Percentiles rank a stretch among this genome's conserved stretches.
Evolutionary conservation across 2,329 filamentous ascomycete species (phyloP).

Genomic region (Fusarium metavorans): DNA sequence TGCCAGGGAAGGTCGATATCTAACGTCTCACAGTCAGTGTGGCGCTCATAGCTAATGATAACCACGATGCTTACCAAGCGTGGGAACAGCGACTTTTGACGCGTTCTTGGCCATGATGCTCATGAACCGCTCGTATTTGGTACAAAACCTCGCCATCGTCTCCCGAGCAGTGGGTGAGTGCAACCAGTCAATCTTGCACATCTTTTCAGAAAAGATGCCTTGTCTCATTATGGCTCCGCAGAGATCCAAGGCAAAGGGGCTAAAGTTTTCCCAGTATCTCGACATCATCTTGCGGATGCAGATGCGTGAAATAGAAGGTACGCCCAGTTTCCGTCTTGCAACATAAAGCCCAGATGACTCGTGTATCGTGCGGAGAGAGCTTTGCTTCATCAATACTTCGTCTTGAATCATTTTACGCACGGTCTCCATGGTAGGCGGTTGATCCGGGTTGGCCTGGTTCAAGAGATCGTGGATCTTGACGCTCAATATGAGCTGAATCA

Average conservation of each 20-base stretch:
- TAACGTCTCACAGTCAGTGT: neutral
- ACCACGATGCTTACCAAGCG: slow-evolving; percentile 58
- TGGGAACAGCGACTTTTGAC: slow-evolving; percentile 70
- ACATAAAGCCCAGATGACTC: slow-evolving; percentile 15
- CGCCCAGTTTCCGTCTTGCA: neutral
- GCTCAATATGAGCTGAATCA: slow-evolving; percentile 63
- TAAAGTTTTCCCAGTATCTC: slow-evolving; percentile 77
- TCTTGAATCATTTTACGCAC: slow-evolving; percentile 64
- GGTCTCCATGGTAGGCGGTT: slow-evolving; percentile 59
- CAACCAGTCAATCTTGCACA: slow-evolving; percentile 82
- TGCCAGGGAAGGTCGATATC: slow-evolving; percentile 83
- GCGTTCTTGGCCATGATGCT: slow-evolving; percentile 65
- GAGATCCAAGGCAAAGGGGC: slow-evolving; percentile 74
- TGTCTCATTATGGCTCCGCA: slow-evolving; percentile 75
- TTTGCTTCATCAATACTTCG: slow-evolving; percentile 52
- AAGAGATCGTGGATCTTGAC: slow-evolving; percentile 56
- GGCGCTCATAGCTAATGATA: neutral
- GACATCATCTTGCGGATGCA: slow-evolving; percentile 76
- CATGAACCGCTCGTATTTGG: slow-evolving; percentile 75
- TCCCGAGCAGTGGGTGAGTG: slow-evolving; percentile 73
- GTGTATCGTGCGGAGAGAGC: slow-evolving; percentile 27
- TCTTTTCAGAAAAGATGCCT: slow-evolving; percentile 76
- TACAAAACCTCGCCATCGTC: slow-evolving; percentile 74
- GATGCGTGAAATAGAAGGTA: slow-evolving; percentile 50
- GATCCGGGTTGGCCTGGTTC: slow-evolving; percentile 27